Evolutionary conservation across 2,329 filamentous ascomycete genomes (phyloP), one percentile per base, ranked within the genome.

Genomic region (Xylariomycetidae sp.): DNA sequence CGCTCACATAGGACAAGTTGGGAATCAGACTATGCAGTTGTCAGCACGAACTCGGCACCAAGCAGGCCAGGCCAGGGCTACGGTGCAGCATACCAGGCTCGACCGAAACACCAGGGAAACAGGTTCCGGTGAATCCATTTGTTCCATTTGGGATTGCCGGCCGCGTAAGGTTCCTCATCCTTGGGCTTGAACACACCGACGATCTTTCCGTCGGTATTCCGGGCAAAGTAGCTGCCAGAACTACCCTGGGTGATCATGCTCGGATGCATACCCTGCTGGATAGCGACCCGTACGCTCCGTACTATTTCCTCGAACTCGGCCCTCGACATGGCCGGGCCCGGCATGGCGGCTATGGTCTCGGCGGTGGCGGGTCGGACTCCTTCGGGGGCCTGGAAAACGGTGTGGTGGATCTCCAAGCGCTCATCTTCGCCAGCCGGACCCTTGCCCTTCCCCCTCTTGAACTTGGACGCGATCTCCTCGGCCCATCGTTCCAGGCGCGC

Each of bases 111-210:
- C 64, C 93, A 98, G 7, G 92, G 92, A 49, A 98, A 96, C 44
- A 98, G 58, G 58, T 98, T 98, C 44, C 92, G 75, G 60, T 98
- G 92, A 65, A 98, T 89, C 92, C 92, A 98, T 63, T 98, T 98
- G 49, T 93, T 96, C 90, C 90, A 96, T 59, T 98, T 98, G 5
- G 92, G 92, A 56, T 98, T 98, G 48, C 87, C 84, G 19, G 86
- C 92, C 2, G 92, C 92, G 56, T 95, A 98, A 1, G 92, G 92
- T 60, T 98, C 93, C 64, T 98, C 92, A 50, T 98, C 92, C 63
- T 98, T 98, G 25, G 92, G 92, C 60, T 98, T 98, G 66, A 98
- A 98, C 4, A 98, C 92, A 22, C 89, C 92, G 4, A 98, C 87
- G 12, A 95, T 86, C 65, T 94, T 95, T 32, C 92, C 92, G 36